Base-by-base conservation (phyloP, 2,329 filamentous ascomycete genomes). In the Ophiostoma sp. region DNA sequence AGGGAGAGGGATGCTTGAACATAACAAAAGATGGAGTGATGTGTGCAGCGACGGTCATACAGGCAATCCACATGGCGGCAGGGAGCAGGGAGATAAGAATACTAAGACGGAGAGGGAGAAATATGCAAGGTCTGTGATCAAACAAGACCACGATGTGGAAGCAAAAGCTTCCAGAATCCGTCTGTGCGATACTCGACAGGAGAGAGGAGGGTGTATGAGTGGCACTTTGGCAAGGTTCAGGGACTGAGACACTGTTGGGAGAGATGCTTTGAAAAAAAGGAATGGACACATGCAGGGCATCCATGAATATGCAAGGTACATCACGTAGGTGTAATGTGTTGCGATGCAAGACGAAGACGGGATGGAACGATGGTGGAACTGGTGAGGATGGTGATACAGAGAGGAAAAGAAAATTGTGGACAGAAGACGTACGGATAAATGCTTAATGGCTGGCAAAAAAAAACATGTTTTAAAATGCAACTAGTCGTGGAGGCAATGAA, bases 191-290 rank as follows among this genome's bases (percentile, higher is more conserved):
- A 39, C 33, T 15, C 8, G 25, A 39, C 12, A 55, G 22, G 19
- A 36, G 19, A 15, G 22, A 61, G 33, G 15, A 59, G 69, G 69
- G 55, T 71, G 69, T 63, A 12, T 2, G 69, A 22, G 39, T 71
- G 69, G 55, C 22, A 71, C 28, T 11, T 63, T 63, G 69, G 22
- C 52, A 71, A 61, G 69, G 69, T 50, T 31, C 69, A 71, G 39
- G 69, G 69, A 63, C 36, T 15, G 55, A 63, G 69, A 71, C 36
- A 36, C 59, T 17, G 33, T 19, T 22, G 59, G 33, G 66, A 33
- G 17, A 12, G 66, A 52, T 15, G 12, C 22, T 5, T 11, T 15
- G 45, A 19, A 36, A 17, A 36, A 33, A 69, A 3, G 7, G 2
- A 52, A 25, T 12, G 28, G 45, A 19, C 25, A 19, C 4, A 36